Evolutionary conservation across 108 stramenopile genomes (phyloP).

Genomic region (Cyclotella cryptica): DNA sequence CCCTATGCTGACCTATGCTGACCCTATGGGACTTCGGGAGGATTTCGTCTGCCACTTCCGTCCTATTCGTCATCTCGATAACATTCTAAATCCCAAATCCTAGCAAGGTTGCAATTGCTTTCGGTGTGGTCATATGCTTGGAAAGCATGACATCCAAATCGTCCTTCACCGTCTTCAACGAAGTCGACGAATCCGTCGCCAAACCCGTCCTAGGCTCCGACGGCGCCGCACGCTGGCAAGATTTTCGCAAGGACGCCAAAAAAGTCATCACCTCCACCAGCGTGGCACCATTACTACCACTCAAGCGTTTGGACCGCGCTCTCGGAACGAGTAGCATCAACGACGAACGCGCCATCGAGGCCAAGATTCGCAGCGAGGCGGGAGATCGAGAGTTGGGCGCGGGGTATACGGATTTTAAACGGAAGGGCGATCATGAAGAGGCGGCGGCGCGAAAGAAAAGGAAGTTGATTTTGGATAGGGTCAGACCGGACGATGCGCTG

Average conservation of each 20-base stretch:
- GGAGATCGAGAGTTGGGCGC: conserved; percentile 61
- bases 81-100: neutral
- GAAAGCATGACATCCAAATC: conserved; percentile 14
- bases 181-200: conserved; percentile 79
- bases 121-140: no score
- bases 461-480: conserved; percentile 60
- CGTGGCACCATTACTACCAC: conserved; percentile 71
- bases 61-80: no score
- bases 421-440: conserved; percentile 61
- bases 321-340: conserved; percentile 70
- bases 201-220: conserved; percentile 86
- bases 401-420: conserved; percentile 75
- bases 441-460: conserved; percentile 55
- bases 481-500: conserved; percentile 67
- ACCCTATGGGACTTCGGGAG: no score
- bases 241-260: conserved; percentile 55
- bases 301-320: conserved; percentile 76
- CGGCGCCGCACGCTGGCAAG: conserved; percentile 80
- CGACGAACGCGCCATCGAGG: conserved; percentile 76
- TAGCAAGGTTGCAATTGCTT: neutral
- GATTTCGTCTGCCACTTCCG: no score
- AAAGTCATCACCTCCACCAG: conserved; percentile 27
- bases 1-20: no score
- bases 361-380: conserved; percentile 59
- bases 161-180: conserved; percentile 73